phyloP scores from a whole-genome alignment of 1,284 basidiomycete species.

The Marasmius fiardii region DNA sequence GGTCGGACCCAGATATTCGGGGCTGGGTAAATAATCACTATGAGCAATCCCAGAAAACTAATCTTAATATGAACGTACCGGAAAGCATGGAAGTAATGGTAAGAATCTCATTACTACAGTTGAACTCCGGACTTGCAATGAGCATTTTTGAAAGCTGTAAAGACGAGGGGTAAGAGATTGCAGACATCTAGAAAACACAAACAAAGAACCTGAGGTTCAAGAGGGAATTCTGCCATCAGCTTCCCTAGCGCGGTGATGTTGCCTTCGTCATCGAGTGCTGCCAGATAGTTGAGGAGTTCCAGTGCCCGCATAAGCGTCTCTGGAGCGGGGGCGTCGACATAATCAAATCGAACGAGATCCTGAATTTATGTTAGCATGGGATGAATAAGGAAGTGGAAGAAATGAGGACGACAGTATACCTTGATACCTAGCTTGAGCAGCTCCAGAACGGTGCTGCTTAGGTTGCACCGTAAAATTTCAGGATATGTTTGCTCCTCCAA shows the following conservation, averaged over 20 bases:
- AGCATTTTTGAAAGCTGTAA: constrained; percentile 87
- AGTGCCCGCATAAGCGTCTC: constrained; percentile 98
- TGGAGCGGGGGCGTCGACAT: constrained; percentile 94
- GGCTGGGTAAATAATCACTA: constrained; percentile 41
- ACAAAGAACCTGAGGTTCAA: constrained; percentile 83
- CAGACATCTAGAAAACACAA: neutral
- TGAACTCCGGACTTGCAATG: constrained; percentile 92
- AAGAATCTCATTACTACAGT: constrained; percentile 94
- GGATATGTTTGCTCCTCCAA: constrained; percentile 97
- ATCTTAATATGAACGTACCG: constrained; percentile 41
- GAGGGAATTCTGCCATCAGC: constrained; percentile 97
- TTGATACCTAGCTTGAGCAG: constrained; percentile 82
- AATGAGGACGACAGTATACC: constrained; percentile 11
- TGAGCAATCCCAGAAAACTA: neutral
- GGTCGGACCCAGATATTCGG: constrained; percentile 95
- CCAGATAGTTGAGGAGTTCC: constrained; percentile 91
- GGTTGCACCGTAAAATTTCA: constrained; percentile 89
- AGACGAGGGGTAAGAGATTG: neutral
- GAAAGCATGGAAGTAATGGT: constrained; percentile 97
- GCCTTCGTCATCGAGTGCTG: constrained; percentile 93
- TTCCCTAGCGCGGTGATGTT: constrained; percentile 84
- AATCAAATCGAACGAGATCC: constrained; percentile 92
- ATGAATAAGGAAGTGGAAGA: neutral
- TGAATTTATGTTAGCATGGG: constrained; percentile 24
- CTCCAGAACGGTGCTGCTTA: constrained; percentile 94